A percentile compares a stretch with the other conserved stretches of the same genome.
These are phyloP conservation scores for Zelopaecilomyces penicillatus DNA, from an alignment of 2,329 filamentous ascomycete genomes.

Conservation along the genomic window DNA sequence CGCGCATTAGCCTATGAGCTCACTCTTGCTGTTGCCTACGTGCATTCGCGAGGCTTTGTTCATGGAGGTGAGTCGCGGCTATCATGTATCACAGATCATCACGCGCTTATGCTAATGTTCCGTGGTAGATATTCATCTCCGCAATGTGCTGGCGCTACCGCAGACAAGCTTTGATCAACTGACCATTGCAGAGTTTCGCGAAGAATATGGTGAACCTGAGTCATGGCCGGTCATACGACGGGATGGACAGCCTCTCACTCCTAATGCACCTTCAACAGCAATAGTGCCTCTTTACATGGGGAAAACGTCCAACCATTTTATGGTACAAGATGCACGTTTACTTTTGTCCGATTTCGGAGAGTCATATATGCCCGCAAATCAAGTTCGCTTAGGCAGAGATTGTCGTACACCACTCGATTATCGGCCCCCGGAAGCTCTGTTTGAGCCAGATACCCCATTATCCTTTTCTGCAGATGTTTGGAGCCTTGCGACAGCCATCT, in stretches of 20 bases:
- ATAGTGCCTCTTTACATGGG: slow-evolving; percentile 27
- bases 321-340: slow-evolving; percentile 15
- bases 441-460: slow-evolving; percentile 24
- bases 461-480: slow-evolving; percentile 30
- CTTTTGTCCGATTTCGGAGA: slow-evolving; percentile 27
- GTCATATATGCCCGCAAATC: slow-evolving; percentile 20
- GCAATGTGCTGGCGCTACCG: slow-evolving; percentile 24
- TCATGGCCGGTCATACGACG: slow-evolving; percentile 13
- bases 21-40: slow-evolving; percentile 19
- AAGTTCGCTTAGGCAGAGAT: slow-evolving; percentile 9
- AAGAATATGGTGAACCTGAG: slow-evolving; percentile 15
- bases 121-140: slow-evolving; percentile 21
- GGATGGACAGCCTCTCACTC: slow-evolving; percentile 12
- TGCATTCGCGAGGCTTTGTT: slow-evolving; percentile 21
- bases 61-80: slow-evolving; percentile 19
- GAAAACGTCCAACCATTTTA: slow-evolving; percentile 20
- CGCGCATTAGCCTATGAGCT: slow-evolving; percentile 21
- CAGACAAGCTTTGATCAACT: slow-evolving; percentile 14
- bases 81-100: no score
- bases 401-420: slow-evolving; percentile 22
- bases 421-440: slow-evolving; percentile 26
- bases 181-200: slow-evolving; percentile 18
- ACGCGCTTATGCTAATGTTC: no score
- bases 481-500: slow-evolving; percentile 29
- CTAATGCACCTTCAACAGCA: slow-evolving; percentile 21